phyloP scores from a whole-genome alignment of 768 basidiomycete genomes.

The Lentinula sp. region DNA sequence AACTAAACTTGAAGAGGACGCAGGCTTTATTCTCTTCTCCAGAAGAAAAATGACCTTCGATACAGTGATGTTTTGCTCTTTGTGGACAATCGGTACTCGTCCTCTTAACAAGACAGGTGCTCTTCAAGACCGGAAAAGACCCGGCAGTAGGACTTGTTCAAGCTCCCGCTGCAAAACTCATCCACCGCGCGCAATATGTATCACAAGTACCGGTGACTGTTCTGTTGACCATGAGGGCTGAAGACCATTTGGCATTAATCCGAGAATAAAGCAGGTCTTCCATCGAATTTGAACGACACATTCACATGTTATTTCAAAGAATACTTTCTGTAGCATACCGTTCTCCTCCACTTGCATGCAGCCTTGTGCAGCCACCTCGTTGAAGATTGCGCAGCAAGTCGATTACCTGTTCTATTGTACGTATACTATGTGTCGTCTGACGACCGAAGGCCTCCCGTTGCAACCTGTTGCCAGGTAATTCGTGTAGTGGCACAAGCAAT shows the following conservation, averaged over 20 bases:
- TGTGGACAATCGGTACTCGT: too few relatives aligned
- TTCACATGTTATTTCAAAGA: neutral
- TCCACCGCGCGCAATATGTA: neutral
- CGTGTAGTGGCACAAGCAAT: neutral
- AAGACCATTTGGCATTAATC: too few relatives aligned
- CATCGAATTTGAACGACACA: neutral
- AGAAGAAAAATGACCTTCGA: too few relatives aligned
- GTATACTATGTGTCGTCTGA: neutral
- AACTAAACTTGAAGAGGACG: too few relatives aligned
- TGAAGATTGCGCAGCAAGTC: neutral
- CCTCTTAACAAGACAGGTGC: neutral
- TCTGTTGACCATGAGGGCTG: neutral
- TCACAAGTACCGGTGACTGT: neutral
- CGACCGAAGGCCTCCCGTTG: neutral
- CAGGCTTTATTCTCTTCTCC: too few relatives aligned
- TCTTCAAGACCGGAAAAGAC: conserved; percentile 8
- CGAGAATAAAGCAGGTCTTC: neutral
- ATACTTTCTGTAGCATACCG: neutral
- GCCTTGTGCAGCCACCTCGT: neutral
- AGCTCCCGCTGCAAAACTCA: too few relatives aligned
- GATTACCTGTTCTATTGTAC: neutral
- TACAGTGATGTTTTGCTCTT: too few relatives aligned
- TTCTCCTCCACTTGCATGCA: neutral
- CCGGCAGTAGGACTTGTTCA: neutral
- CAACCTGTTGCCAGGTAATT: neutral